Conservation (phyloP, 2,329 filamentous ascomycete species). For the Phialemoniopsis sp. region DNA sequence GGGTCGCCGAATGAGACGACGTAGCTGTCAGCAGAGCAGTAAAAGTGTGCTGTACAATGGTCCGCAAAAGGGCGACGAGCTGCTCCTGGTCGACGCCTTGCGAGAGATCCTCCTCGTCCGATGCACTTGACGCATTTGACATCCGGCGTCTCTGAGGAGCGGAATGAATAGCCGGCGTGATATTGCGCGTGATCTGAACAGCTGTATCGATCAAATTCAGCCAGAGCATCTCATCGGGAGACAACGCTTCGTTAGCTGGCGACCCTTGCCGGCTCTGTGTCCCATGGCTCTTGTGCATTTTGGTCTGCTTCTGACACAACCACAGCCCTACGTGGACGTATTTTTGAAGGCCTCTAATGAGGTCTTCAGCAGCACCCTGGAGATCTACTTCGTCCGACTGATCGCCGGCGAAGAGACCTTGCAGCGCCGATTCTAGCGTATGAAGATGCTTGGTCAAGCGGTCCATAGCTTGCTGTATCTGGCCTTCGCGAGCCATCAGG, state of each 20-base stretch:
- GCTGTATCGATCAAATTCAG: constrained; percentile 56
- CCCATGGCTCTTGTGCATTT: constrained; percentile 39
- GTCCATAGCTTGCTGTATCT: constrained; percentile 77
- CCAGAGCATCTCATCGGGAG: constrained; percentile 54
- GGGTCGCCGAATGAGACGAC: constrained; percentile 39
- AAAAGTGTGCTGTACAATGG: constrained; percentile 84
- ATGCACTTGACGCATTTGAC: constrained; percentile 15
- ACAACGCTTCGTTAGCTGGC: constrained; percentile 36
- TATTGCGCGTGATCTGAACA: constrained; percentile 59
- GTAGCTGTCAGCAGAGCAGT: constrained; percentile 79
- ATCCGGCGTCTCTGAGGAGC: constrained; percentile 13
- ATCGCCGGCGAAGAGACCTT: constrained; percentile 58
- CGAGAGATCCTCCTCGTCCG: constrained; percentile 10
- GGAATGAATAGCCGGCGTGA: constrained; percentile 51
- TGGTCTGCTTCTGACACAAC: constrained; percentile 85
- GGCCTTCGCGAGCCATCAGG: constrained; percentile 83
- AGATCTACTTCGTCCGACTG: constrained; percentile 49
- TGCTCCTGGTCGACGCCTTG: constrained; percentile 49
- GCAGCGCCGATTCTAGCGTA: constrained; percentile 74
- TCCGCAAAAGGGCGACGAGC: constrained; percentile 65
- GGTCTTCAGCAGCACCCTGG: constrained; percentile 65
- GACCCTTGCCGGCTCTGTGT: constrained; percentile 49
- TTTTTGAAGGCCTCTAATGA: constrained; percentile 77
- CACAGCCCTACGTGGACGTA: constrained; percentile 92
- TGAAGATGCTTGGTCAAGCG: constrained; percentile 77